Percentiles rank a stretch among this genome's conserved stretches.
Evolutionary conservation across 495 filamentous ascomycete genomes (phyloP).

Genomic region (Penicillium steckii): DNA sequence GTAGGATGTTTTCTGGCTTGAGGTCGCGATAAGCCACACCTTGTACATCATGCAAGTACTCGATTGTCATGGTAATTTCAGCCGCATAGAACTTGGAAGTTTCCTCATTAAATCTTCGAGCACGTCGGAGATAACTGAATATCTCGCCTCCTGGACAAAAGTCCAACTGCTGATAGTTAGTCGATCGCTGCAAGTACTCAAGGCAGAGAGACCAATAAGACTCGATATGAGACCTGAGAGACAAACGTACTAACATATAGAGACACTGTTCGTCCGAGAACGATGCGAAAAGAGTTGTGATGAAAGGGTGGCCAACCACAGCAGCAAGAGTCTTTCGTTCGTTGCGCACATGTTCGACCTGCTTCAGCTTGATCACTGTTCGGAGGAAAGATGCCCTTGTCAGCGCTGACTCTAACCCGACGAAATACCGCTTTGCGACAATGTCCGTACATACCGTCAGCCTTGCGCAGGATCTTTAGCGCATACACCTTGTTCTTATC

Average conservation of each 20-base stretch:
- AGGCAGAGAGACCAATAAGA: neutral
- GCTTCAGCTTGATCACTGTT: slow-evolving; percentile 90
- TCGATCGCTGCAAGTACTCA: slow-evolving; percentile 2
- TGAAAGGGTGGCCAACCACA: slow-evolving; percentile 91
- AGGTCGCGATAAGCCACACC: slow-evolving; percentile 93
- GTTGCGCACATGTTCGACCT: slow-evolving; percentile 95
- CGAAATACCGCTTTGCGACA: neutral
- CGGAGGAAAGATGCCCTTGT: slow-evolving; percentile 6
- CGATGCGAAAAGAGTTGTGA: slow-evolving; percentile 84
- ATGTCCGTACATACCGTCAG: slow-evolving; percentile 54
- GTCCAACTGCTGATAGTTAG: slow-evolving; percentile 59
- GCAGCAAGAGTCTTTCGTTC: slow-evolving; percentile 84
- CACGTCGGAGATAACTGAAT: slow-evolving; percentile 86
- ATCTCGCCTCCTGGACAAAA: slow-evolving; percentile 95
- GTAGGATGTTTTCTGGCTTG: slow-evolving; percentile 93
- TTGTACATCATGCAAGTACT: slow-evolving; percentile 81
- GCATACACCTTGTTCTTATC: slow-evolving; percentile 79
- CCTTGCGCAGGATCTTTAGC: slow-evolving; percentile 90
- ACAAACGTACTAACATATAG: slow-evolving; percentile 76
- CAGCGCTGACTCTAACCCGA: neutral
- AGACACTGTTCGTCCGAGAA: slow-evolving; percentile 88
- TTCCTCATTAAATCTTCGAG: slow-evolving; percentile 80
- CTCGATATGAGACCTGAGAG: neutral
- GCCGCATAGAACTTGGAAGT: slow-evolving; percentile 92
- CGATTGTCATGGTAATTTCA: slow-evolving; percentile 89